phyloP scores from a whole-genome alignment of 768 basidiomycete genomes.

The Xerocomus potaroensis region DNA sequence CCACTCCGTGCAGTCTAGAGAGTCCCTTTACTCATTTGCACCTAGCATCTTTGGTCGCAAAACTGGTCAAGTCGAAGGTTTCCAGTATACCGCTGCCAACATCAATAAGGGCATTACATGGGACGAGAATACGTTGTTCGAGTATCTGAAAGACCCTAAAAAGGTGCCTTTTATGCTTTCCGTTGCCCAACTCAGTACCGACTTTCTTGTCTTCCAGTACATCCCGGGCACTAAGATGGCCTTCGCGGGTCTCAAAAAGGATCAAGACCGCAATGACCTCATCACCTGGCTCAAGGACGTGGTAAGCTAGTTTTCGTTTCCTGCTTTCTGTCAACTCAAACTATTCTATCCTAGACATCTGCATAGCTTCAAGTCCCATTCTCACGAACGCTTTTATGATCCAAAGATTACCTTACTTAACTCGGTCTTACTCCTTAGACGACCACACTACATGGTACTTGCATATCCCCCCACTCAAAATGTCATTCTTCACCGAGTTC shows the following conservation, averaged over 20 bases:
- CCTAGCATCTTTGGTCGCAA: slow-evolving; percentile 78
- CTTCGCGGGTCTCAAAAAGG: slow-evolving; percentile 98
- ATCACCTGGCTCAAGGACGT: slow-evolving; percentile 77
- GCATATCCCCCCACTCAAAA: slow-evolving; percentile 32
- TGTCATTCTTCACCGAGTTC: slow-evolving; percentile 2
- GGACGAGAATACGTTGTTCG: slow-evolving; percentile 87
- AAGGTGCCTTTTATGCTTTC: slow-evolving; percentile 48
- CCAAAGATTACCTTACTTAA: slow-evolving; percentile 23
- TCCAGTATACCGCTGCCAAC: slow-evolving; percentile 92
- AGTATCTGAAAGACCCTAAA: slow-evolving; percentile 96
- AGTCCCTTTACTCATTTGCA: background rate
- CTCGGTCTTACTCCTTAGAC: slow-evolving; percentile 36
- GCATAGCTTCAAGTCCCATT: slow-evolving; percentile 22
- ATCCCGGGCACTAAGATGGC: slow-evolving; percentile 99
- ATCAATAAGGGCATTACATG: slow-evolving; percentile 90
- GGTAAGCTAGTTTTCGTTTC: slow-evolving; percentile 39
- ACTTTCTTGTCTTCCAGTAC: slow-evolving; percentile 47
- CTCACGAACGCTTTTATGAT: slow-evolving; percentile 14
- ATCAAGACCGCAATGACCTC: slow-evolving; percentile 94
- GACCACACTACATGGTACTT: slow-evolving; percentile 21
- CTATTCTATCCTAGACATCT: slow-evolving; percentile 16
- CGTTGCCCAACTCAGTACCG: background rate
- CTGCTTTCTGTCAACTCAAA: background rate
- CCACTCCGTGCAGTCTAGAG: background rate
- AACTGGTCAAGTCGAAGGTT: slow-evolving; percentile 82